Conservation (phyloP, 1,284 basidiomycete species). For the Ustilago sp. region DNA sequence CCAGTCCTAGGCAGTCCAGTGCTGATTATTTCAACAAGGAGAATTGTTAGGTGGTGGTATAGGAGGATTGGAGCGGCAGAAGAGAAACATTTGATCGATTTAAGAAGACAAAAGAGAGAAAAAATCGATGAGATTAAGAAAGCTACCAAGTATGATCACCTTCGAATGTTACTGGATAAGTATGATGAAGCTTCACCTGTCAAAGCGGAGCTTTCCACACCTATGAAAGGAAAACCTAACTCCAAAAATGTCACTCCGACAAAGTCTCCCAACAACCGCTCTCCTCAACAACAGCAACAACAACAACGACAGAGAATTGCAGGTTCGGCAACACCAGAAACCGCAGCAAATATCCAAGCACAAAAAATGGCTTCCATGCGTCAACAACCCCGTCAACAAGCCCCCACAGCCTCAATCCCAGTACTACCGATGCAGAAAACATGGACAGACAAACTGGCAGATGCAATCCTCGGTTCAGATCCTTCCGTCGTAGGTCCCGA, state of each 20-base stretch:
- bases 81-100: constrained; percentile 81
- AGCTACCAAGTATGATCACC: constrained; percentile 94
- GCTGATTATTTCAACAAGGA: constrained; percentile 79
- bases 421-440: constrained; percentile 32
- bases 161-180: constrained; percentile 86
- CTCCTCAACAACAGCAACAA: constrained; percentile 16
- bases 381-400: constrained; percentile 38
- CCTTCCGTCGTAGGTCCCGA: constrained; percentile 68
- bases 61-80: constrained; percentile 84
- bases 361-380: constrained; percentile 51
- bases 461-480: constrained; percentile 70
- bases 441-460: constrained; percentile 70
- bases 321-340: constrained; percentile 27
- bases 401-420: constrained; percentile 11
- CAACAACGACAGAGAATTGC: not conserved
- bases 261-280: constrained; percentile 15
- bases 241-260: constrained; percentile 22
- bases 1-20: constrained; percentile 46
- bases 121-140: constrained; percentile 97
- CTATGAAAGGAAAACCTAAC: constrained; percentile 21
- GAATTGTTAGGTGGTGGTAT: constrained; percentile 89
- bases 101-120: constrained; percentile 83
- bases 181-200: constrained; percentile 78
- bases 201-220: constrained; percentile 21
- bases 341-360: constrained; percentile 31